Evolutionary conservation across 345 rosid species (phyloP), one percentile per base, ranked within the genome.

Genomic region (Orychophragmus violaceus): DNA sequence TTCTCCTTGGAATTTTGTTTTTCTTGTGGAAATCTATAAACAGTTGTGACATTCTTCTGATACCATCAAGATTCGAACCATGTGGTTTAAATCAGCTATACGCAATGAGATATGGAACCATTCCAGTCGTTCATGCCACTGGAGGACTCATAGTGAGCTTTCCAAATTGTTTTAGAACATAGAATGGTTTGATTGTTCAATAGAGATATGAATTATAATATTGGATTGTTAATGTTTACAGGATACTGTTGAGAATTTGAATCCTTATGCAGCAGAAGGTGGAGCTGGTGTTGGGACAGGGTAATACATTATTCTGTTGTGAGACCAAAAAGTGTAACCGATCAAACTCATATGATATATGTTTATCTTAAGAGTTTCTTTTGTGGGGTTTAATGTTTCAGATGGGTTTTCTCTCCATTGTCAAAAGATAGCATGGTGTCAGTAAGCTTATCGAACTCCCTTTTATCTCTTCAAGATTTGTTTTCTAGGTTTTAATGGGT

Each of bases 51-150:
- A 89, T 92, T 79, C 77, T 92, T 58, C 76, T 92, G 76, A 92
- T 92, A 96, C 96, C 98, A 16, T 92, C 98, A 67, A 85, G 98
- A 81, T 92, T 89, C 16, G 98, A 92, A 64, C 98, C 98, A 0
- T 92, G 98, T 19, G 98, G 96, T 13, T 79, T 92, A 74, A 92
- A 92, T 81, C 98, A 92, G 53, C 68, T 92, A 74, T 92, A 87
- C 37, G 98, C 98, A 41, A 89, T 92, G 98, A 86, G 87, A 89
- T 92, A 92, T n/a, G 96, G 86, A 64, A 84, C 98, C 13, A 63
- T 89, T 17, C 98, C 96, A 3, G 95, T 92, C 6, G 98, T 92
- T n/a, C n/a, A n/a, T n/a, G n/a, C n/a, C n/a, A n/a, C n/a, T n/a
- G n/a, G n/a, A n/a, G n/a, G n/a, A n/a, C 96, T 92, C 49, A 77